phyloP scores from a whole-genome alignment of 805 yeast genomes.

The Myxozyma nipponensis region DNA sequence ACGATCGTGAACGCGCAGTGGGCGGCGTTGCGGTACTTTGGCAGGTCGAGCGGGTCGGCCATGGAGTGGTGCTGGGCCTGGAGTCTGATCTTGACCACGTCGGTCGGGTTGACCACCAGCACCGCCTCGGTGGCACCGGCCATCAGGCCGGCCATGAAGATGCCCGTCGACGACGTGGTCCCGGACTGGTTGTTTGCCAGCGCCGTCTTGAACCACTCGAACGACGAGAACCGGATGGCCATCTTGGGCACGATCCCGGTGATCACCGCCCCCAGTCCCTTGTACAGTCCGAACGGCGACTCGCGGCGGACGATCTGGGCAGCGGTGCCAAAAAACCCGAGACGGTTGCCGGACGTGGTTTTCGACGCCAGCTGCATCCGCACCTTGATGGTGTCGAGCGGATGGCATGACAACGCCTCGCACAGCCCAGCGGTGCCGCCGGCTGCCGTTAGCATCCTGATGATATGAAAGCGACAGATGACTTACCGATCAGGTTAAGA shows the following conservation, averaged over 20 bases:
- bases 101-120: slow-evolving; percentile 93
- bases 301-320: slow-evolving; percentile 70
- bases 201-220: slow-evolving; percentile 76
- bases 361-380: slow-evolving; percentile 71
- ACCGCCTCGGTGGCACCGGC: slow-evolving; percentile 98
- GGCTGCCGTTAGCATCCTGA: slow-evolving; percentile 40
- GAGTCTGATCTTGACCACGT: slow-evolving; percentile 90
- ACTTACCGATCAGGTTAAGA: slow-evolving; percentile 27
- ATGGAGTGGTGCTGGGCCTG: slow-evolving; percentile 93
- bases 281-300: slow-evolving; percentile 80
- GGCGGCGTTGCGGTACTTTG: slow-evolving; percentile 87
- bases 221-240: slow-evolving; percentile 95
- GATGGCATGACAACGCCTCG: slow-evolving; percentile 97
- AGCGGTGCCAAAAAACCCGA: slow-evolving; percentile 85
- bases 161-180: slow-evolving; percentile 62
- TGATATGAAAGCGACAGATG: neutral
- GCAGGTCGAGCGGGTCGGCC: slow-evolving; percentile 73
- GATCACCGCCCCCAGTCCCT: slow-evolving; percentile 95
- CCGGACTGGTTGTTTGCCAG: slow-evolving; percentile 41
- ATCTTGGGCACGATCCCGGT: slow-evolving; percentile 97
- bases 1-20: slow-evolving; percentile 82
- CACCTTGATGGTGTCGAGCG: slow-evolving; percentile 95
- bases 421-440: slow-evolving; percentile 97
- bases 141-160: slow-evolving; percentile 90
- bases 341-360: slow-evolving; percentile 52